Evolutionary conservation across 73 alveolate species (phyloP).

Genomic region (Paramecium biaurelia): DNA sequence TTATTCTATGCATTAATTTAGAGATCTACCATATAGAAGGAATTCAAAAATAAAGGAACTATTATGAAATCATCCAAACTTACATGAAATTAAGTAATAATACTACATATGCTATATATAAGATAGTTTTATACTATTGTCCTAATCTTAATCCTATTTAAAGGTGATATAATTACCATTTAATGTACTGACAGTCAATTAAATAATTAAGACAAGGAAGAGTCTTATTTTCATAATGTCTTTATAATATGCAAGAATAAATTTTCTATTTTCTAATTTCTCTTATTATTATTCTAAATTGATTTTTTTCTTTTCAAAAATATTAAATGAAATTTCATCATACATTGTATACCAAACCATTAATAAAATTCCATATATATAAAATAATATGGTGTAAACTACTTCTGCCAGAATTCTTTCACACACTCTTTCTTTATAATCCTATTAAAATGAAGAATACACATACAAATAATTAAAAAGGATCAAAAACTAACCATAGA

Average conservation of each 20-base stretch:
- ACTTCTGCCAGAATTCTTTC: conserved; percentile 47
- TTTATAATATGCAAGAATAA: neutral
- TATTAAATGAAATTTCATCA: conserved; percentile 48
- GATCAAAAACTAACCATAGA: conserved; percentile 3
- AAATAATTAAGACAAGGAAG: neutral
- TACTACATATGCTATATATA: neutral
- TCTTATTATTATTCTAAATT: neutral
- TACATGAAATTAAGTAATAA: conserved; percentile 10
- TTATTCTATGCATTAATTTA: neutral
- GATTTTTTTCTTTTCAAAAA: neutral
- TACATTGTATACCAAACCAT: conserved; percentile 52
- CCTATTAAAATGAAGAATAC: neutral
- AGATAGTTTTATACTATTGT: neutral
- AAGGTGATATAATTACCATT: neutral
- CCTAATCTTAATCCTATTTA: conserved; percentile 38
- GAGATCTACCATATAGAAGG: conserved; percentile 9
- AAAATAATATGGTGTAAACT: conserved; percentile 5
- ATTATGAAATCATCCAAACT: neutral
- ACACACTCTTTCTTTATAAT: neutral
- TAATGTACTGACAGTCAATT: conserved; percentile 15
- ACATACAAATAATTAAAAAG: conserved; percentile 20
- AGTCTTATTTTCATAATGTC: conserved; percentile 38
- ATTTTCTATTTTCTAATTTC: neutral
- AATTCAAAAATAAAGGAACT: conserved; percentile 29
- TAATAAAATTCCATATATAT: conserved; percentile 24